Evolutionary conservation across 2,329 filamentous ascomycete genomes (phyloP), one percentile per base, ranked within the genome.

Genomic region (Verticillium albo-atrum): DNA sequence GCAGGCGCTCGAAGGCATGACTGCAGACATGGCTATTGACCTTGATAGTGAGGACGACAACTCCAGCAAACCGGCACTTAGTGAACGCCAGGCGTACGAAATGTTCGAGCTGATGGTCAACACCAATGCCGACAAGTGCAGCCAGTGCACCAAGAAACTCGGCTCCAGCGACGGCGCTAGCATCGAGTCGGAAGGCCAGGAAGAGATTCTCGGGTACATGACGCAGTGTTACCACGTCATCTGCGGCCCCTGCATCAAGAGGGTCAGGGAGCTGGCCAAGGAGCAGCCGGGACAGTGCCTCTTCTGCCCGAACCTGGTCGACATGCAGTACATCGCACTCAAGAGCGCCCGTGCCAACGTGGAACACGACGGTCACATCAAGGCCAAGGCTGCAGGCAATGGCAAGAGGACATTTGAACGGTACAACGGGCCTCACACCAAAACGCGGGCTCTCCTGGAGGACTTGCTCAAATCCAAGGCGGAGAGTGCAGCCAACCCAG

Each of bases 361-460:
- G 9, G 83, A 86, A 66, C 82, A 87, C 75, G 73, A 86, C 70
- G 77, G 80, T 68, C 55, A 42, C n/a, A 72, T 82, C 74, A 72
- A 73, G 62, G 66, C 68, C 15, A 70, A 68, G 57, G 57, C 59
- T 26, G 54, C 60, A 7, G 27, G 61, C 14, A 35, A 47, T 37
- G 60, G 61, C 55, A 71, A 66, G 62, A 75, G 71, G 64, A 65
- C 61, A 32, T 78, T 89, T 12, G 85, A 85, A 26, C 84, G 83
- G 32, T 99, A 98, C 70, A 82, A 82, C 51, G 93, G 93, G 0
- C 94, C 94, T 0, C 92, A 96, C 68, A 96, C 93, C 5, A 99
- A 99, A 77, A 97, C 95, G 1, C 87, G 84, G 60, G 92, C 91
- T 2, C 79, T 99, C 2, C 70, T 99, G 0, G 79, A 88, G n/a